Conservation (phyloP, 805 yeast genomes). For the Peterozyma toletana region DNA sequence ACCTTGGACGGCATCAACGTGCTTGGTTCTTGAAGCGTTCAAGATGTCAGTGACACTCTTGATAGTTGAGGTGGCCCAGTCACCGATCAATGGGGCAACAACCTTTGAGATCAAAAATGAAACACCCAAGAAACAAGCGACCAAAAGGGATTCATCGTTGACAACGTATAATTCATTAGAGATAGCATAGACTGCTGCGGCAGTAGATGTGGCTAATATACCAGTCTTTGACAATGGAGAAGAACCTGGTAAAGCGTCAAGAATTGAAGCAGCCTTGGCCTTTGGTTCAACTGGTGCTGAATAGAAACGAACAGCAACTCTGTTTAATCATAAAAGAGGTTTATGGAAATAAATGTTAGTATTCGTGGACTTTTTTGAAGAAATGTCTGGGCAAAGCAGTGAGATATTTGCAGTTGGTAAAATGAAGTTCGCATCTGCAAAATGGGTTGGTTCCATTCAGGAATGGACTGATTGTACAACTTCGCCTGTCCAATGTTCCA, state of each 20-base stretch:
- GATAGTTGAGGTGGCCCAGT: conserved; percentile 85
- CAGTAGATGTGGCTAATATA: conserved; percentile 88
- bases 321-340: conserved; percentile 9
- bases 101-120: conserved; percentile 72
- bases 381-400: background rate
- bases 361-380: background rate
- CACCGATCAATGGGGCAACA: conserved; percentile 91
- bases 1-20: conserved; percentile 85
- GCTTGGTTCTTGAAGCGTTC: conserved; percentile 83
- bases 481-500: no score
- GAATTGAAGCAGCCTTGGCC: conserved; percentile 81
- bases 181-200: conserved; percentile 90
- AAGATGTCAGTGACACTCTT: conserved; percentile 74
- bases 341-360: background rate
- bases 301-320: conserved; percentile 58
- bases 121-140: conserved; percentile 75
- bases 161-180: conserved; percentile 88
- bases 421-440: background rate
- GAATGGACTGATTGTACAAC: no score
- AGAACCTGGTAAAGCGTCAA: conserved; percentile 92
- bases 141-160: conserved; percentile 88
- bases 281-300: conserved; percentile 79
- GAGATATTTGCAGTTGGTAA: background rate
- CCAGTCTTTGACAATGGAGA: conserved; percentile 87
- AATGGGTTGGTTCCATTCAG: no score